phyloP scores from a whole-genome alignment of 2,329 filamentous ascomycete species.

The Sarocladium oryzae region DNA sequence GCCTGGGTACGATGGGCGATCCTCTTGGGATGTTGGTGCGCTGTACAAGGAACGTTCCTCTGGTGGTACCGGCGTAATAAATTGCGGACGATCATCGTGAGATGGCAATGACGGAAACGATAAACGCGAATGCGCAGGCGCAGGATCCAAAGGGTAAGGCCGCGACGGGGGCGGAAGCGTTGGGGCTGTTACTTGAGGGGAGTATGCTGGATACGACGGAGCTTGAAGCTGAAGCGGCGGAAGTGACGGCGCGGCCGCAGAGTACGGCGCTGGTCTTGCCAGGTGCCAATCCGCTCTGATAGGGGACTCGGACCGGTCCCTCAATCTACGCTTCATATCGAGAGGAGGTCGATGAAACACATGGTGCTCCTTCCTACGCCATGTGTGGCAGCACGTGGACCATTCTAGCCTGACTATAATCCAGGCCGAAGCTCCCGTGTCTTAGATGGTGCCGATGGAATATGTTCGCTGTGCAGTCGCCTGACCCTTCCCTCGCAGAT shows the following conservation, averaged over 20 bases:
- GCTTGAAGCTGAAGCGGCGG: not conserved
- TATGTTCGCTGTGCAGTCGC: too few relatives aligned
- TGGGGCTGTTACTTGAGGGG: slow-evolving; percentile 11
- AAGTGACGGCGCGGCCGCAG: not conserved
- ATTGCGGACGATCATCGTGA: slow-evolving; percentile 24
- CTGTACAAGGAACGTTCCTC: slow-evolving; percentile 11
- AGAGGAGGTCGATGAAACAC: not conserved
- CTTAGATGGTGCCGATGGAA: not conserved
- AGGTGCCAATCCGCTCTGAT: slow-evolving; percentile 1
- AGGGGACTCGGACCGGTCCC: not conserved
- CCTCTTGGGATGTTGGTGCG: slow-evolving; percentile 9
- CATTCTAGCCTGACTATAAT: not conserved
- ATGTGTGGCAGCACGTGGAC: not conserved
- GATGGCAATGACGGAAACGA: slow-evolving; percentile 13
- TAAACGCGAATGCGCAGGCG: not conserved
- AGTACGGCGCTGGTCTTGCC: not conserved
- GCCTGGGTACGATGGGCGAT: too few relatives aligned
- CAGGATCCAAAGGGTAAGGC: too few relatives aligned
- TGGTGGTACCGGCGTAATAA: slow-evolving; percentile 5
- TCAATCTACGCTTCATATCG: slow-evolving; percentile 2
- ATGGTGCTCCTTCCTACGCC: not conserved
- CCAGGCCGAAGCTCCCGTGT: not conserved
- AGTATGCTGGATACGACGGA: not conserved
- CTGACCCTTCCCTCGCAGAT: too few relatives aligned
- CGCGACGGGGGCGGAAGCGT: slow-evolving; percentile 16